These are phyloP conservation scores for Talaromyces sp. DNA, from an alignment of 2,329 filamentous ascomycete genomes.

Conservation along the genomic window DNA sequence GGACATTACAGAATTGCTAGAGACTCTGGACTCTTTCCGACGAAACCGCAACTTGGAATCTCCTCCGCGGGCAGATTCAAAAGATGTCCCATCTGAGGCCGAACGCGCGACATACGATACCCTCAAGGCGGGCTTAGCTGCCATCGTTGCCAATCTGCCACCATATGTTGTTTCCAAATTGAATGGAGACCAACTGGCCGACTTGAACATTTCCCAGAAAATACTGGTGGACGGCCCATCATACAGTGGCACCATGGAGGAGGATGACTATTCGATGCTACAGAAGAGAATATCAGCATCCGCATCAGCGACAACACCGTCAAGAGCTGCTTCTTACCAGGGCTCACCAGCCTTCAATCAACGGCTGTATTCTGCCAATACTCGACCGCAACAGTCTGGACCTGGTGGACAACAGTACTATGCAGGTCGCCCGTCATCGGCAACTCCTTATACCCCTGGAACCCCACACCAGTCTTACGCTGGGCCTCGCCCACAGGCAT, in stretches of 20 bases:
- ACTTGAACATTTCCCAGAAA: constrained; percentile 74
- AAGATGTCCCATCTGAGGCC: constrained; percentile 44
- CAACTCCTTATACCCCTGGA: constrained; percentile 26
- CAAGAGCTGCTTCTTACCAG: constrained; percentile 24
- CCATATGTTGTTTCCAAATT: constrained; percentile 82
- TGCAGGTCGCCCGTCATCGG: constrained; percentile 21
- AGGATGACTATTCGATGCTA: constrained; percentile 62
- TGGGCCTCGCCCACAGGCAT: constrained; percentile 26
- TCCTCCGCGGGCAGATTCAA: constrained; percentile 10
- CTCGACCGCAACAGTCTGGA: constrained; percentile 30
- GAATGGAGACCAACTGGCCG: constrained; percentile 77
- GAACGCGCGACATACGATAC: constrained; percentile 61
- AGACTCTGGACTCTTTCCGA: constrained; percentile 58
- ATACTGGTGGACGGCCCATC: constrained; percentile 67
- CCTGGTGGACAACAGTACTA: constrained; percentile 10
- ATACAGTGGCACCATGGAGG: constrained; percentile 74
- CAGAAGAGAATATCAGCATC: constrained; percentile 32
- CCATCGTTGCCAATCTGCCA: constrained; percentile 69
- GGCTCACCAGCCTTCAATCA: constrained; percentile 27
- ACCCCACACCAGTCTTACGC: constrained; percentile 23
- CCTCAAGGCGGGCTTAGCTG: constrained; percentile 66
- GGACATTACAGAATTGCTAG: constrained; percentile 55
- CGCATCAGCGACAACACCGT: constrained; percentile 27
- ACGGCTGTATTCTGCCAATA: constrained; percentile 19
- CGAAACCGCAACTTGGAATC: constrained; percentile 49